Evolutionary conservation across 2,329 filamentous ascomycete genomes (phyloP), one percentile per base, ranked within the genome.

Genomic region (Aspergillus caelatus): DNA sequence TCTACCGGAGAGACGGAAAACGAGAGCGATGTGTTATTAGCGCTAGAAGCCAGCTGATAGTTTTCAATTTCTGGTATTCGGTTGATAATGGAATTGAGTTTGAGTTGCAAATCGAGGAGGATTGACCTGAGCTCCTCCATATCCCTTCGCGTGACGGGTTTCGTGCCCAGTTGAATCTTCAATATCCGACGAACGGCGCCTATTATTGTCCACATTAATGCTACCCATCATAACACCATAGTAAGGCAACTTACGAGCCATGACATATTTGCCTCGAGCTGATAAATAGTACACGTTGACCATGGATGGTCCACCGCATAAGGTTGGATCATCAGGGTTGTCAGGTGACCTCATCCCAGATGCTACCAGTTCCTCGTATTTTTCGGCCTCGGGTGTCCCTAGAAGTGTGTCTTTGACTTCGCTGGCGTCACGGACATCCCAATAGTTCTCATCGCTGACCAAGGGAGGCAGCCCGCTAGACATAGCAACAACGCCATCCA

Each of bases 401-500:
- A 81, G 62, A 10, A 79, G 70, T 1, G 78, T 79, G 60, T 84
- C 82, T 64, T 82, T 81, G 7, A 84, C 73, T 68, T 83, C 81
- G 53, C 78, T 82, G 4, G 79, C 77, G 60, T 80, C 76, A 10
- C 78, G 73, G 1, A 83, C 81, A 67, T 84, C 81, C 76, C 80
- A 83, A 45, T 80, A 82, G 56, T 78, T 78, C 59, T 83, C 81
- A 43, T 82, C 80, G 41, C 77, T 77, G 16, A 83, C 78, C 28
- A 82, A 69, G 10, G 81, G 81, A 8, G 81, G 81, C 14, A 83
- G 71, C 2, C 82, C 82, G 56, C 80, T 82, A 4, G 81, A 81
- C 73, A 83, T 81, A 2, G 81, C 79, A n/a, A 83, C 78, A 12
- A 82, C 76, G n/a, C 80, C 74, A 65, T 82, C 80, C 73, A 82